Evolutionary conservation across 2,329 filamentous ascomycete genomes (phyloP), one percentile per base, ranked within the genome.

Genomic region (Diaporthe helianthi): DNA sequence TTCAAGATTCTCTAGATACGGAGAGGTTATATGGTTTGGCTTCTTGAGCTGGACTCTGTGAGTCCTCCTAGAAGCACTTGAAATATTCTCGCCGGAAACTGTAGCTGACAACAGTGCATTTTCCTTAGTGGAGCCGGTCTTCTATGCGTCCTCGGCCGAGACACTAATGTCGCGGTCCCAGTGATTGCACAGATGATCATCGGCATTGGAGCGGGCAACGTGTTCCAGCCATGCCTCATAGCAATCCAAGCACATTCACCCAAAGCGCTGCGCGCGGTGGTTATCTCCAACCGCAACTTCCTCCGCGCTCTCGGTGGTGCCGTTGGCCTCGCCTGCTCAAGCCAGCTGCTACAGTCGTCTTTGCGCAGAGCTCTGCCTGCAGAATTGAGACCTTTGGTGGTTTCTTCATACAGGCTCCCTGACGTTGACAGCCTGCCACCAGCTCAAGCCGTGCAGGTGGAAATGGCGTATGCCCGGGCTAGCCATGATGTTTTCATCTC

Each of bases 1-100:
- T 46, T 84, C 85, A 7, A 79, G 81, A 9, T 75, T 74, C 15
- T 83, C 84, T 69, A 80, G 85, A 1, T 89, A 89, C 71, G 83
- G 83, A 3, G 84, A 86, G 68, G 79, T 87, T 3, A 85, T 87
- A 58, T 87, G 84, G 67, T 9, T 7, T 17, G 67, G 67, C 4
- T 69, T 64, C 58, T 29, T 12, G 12, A 29, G 3, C 24, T 63
- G 60, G 22, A 63, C 72, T 1, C 69, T 80, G 1, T 81, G 79
- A 64, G 60, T 64, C 8, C 10, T 4, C 38, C 10, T 10, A 9
- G 9, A 13, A 17, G 17, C 31, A 33, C 31, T 44, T 8, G 19
- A 3, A 2, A 26, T 33, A 1, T 2, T 4, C 13, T 12, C 36
- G 13, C 12, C 5, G 60, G 10, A 7, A 31, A 26, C 1, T 2